These are phyloP conservation scores for Penicillium sp. DNA, from an alignment of 2,329 filamentous ascomycete genomes.

Conservation along the genomic window DNA sequence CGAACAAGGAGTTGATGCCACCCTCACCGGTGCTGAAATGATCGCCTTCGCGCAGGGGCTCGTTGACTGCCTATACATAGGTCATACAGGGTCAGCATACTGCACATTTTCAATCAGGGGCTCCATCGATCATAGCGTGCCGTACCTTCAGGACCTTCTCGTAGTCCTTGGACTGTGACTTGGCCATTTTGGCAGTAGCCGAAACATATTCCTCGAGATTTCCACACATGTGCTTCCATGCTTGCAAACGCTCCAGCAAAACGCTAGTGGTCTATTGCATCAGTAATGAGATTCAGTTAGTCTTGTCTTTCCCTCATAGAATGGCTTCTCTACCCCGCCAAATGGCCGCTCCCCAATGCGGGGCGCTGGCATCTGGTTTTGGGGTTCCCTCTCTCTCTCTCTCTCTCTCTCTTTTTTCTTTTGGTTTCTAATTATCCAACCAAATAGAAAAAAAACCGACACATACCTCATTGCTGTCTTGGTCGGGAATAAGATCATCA, in stretches of 20 bases:
- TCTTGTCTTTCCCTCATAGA: not conserved
- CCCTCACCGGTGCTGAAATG: constrained; percentile 91
- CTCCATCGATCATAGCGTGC: not conserved
- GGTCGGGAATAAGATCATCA: constrained; percentile 37
- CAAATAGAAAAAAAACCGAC: not conserved
- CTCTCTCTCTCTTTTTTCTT: too few species aligned
- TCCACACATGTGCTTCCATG: constrained; percentile 90
- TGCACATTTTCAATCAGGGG: too few species aligned
- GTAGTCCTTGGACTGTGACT: constrained; percentile 83
- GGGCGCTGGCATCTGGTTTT: too few species aligned
- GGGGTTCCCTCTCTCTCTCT: too few species aligned
- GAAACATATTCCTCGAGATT: constrained; percentile 87
- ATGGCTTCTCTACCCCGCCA: not conserved
- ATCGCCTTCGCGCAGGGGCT: constrained; percentile 79
- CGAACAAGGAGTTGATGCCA: constrained; percentile 82
- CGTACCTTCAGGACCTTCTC: constrained; percentile 82
- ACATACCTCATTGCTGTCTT: constrained; percentile 39
- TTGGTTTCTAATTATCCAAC: too few species aligned
- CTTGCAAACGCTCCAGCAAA: constrained; percentile 78
- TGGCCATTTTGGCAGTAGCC: constrained; percentile 80
- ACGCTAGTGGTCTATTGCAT: constrained; percentile 62
- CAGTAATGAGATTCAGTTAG: constrained; percentile 1
- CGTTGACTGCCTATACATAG: constrained; percentile 62
- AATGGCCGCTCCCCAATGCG: not conserved
- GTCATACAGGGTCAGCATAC: too few species aligned